A percentile compares a stretch with the other conserved stretches of the same genome.
Evolutionary conservation across 73 alveolate genomes (phyloP).

Genomic region (Paramecium tetraurelia): DNA sequence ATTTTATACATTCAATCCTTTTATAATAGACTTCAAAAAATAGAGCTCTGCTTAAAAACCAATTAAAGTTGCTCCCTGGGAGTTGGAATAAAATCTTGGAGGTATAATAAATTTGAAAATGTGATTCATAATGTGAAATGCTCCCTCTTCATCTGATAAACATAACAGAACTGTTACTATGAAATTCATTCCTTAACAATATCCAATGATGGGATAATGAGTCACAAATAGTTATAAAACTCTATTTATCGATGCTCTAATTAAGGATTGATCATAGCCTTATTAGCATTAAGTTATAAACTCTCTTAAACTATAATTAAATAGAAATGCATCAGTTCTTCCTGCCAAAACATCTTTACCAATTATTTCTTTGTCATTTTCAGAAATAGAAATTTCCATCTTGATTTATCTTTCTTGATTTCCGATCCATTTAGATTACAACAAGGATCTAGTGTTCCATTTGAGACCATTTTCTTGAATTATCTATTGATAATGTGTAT

Average conservation of each 20-base stretch:
- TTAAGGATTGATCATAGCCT: neutral
- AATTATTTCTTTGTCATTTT: neutral
- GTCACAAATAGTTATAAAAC: neutral
- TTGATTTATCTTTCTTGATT: neutral
- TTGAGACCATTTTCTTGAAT: neutral
- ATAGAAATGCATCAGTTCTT: constrained; percentile 20
- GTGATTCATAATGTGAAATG: constrained; percentile 25
- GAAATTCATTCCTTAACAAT: constrained; percentile 35
- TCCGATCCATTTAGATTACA: neutral
- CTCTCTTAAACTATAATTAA: constrained; percentile 38
- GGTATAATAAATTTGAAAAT: neutral
- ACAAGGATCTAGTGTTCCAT: neutral
- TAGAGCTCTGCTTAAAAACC: constrained; percentile 8
- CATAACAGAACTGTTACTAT: neutral
- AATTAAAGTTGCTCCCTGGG: neutral
- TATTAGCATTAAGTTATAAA: neutral
- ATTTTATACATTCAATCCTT: neutral
- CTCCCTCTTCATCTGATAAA: constrained; percentile 41
- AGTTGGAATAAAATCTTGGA: constrained; percentile 2
- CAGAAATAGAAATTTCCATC: neutral
- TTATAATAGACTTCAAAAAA: neutral
- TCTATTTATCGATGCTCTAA: neutral
- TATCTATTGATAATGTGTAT: neutral
- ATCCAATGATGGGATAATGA: constrained; percentile 19
- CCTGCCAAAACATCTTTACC: constrained; percentile 32